These are phyloP conservation scores for Ottelia alismoides DNA, from an alignment of 106 monocot species.

Conservation along the genomic window DNA sequence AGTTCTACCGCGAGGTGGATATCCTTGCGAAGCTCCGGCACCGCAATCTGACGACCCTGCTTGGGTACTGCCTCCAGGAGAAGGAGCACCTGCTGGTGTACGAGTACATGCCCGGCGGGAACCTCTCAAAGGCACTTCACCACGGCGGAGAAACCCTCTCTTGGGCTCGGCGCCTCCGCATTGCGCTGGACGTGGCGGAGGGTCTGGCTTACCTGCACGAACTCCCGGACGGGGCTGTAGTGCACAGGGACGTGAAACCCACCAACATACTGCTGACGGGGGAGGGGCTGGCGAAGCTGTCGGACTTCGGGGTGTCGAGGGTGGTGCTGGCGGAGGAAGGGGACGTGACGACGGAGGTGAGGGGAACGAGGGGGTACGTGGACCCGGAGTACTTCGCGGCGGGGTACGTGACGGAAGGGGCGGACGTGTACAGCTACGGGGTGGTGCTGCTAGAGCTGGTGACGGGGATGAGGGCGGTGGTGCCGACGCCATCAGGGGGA, in stretches of 20 bases:
- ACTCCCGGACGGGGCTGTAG: conserved; percentile 51
- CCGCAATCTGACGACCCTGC: conserved; percentile 45
- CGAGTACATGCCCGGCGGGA: conserved; percentile 81
- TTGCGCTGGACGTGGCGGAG: conserved; percentile 67
- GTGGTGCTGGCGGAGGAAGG: conserved; percentile 31
- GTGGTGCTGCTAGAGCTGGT: conserved; percentile 67
- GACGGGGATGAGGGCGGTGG: conserved; percentile 58
- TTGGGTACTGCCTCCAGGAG: conserved; percentile 50
- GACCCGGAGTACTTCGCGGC: conserved; percentile 76
- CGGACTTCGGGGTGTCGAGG: conserved; percentile 75
- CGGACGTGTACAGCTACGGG: conserved; percentile 85
- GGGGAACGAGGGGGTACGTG: conserved; percentile 71
- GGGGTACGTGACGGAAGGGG: conserved; percentile 49
- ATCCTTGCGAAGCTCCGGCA: conserved; percentile 78
- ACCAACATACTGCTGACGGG: conserved; percentile 56
- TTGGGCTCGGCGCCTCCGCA: conserved; percentile 36
- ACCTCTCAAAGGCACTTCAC: conserved; percentile 45
- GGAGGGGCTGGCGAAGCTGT: conserved; percentile 43
- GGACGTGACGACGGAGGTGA: conserved; percentile 63
- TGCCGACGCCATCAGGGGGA: conserved; percentile 71
- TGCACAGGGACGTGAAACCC: conserved; percentile 87
- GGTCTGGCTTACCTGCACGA: conserved; percentile 69
- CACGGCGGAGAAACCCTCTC: conserved; percentile 26
- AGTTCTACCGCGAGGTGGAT: conserved; percentile 72
- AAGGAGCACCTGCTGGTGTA: conserved; percentile 44